Evolutionary conservation across 2,329 filamentous ascomycete genomes (phyloP), one percentile per base, ranked within the genome.

Genomic region (Furcasterigmium furcatum): DNA sequence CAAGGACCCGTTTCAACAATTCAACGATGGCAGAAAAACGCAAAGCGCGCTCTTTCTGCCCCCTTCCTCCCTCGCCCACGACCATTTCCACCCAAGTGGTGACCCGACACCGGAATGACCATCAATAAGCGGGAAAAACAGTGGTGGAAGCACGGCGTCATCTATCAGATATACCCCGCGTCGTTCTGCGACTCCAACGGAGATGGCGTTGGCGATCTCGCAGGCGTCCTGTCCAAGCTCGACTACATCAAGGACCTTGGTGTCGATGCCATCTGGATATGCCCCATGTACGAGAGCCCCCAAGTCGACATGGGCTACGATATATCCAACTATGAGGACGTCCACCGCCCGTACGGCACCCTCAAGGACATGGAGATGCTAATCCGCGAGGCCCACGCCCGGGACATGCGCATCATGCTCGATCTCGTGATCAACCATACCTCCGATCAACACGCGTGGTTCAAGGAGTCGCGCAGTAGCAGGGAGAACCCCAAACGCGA

Each of bases 381-480:
- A 3, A 42, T 51, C 12, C n/a, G 7, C 18, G 49, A 32, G 21
- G 13, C 21, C 5, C 41, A 51, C 34, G 27, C 19, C 7, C 29
- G 41, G 27, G 46, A 38, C 4, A 49, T 51, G 49, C 45, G 42
- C 27, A 9, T 49, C 39, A 80, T 91, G 45, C 75, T 90, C 47
- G 86, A 91, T 56, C 70, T 91, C 3, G 87, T 91, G 2, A 76
- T 90, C 50, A 91, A 91, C 52, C 87, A 91, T 59, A 89, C 85
- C 0, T 85, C 80, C 4, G 78, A 85, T 49, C 74, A 38, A n/a
- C 36, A 38, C 13, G 19, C 18, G 3, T 38, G 84, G 84, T 87
- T 87, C 59, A 68, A 75, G 35, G 74, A 86, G 51, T 84, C 80
- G 2, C 69, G 77, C 44, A 76, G 73, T 16, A 81, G 76, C 13